Evolutionary conservation across 1,139 yeast species (phyloP).

Genomic region (Blastobotrys serpentis): DNA sequence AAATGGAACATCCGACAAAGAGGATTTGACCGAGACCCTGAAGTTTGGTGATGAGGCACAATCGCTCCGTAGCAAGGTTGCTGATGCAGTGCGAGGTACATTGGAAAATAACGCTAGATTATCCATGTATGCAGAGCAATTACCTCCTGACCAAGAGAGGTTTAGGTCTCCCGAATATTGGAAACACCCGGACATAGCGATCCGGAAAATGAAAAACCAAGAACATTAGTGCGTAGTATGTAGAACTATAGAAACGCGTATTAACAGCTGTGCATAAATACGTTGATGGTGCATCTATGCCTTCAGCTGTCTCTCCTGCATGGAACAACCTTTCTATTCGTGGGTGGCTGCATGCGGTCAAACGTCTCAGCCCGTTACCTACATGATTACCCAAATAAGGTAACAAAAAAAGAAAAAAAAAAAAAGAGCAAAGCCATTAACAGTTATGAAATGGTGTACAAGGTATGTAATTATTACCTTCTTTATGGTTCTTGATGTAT

Average conservation of each 20-base stretch:
- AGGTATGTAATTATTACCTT: too few species aligned
- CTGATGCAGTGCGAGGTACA: constrained; percentile 34
- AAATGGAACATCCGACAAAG: constrained; percentile 31
- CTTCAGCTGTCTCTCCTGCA: too few species aligned
- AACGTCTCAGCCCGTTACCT: too few species aligned
- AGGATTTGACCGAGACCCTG: constrained; percentile 61
- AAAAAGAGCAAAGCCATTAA: too few species aligned
- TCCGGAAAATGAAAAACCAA: background rate
- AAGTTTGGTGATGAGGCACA: constrained; percentile 63
- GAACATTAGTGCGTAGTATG: too few species aligned
- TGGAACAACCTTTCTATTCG: too few species aligned
- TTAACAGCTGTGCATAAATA: background rate
- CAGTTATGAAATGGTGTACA: too few species aligned
- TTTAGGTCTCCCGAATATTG: constrained; percentile 70
- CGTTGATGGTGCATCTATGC: background rate
- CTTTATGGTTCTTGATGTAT: too few species aligned
- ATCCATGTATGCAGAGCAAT: background rate
- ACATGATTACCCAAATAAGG: too few species aligned
- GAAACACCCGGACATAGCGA: constrained; percentile 37
- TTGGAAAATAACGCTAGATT: constrained; percentile 10
- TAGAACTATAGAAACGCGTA: too few species aligned
- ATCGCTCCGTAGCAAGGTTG: constrained; percentile 63
- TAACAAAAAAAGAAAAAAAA: too few species aligned
- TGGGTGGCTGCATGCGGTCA: too few species aligned
- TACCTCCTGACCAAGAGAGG: constrained; percentile 41